Base-by-base conservation (phyloP, 495 filamentous ascomycete species). In the Penicillium pancosmium region DNA sequence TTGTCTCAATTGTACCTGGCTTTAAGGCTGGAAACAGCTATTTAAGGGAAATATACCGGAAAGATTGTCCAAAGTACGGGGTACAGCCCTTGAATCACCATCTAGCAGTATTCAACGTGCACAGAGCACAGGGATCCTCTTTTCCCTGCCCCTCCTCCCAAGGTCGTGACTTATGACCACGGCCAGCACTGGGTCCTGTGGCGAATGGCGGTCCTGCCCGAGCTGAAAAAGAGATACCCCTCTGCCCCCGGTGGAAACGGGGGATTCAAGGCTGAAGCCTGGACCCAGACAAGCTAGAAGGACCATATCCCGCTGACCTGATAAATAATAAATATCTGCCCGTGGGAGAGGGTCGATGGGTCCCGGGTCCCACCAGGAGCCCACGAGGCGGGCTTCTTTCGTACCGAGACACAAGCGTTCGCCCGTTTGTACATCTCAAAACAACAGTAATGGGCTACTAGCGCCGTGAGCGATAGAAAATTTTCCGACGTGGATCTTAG, bases 141-240 rank as follows among this genome's bases (percentile, higher is more conserved):
- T 19, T 36, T 27, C 50, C 27, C n/a, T 43, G 40, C 7, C 40
- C 40, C 40, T 15, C 27, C 27, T 31, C 27, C 27, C 27, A 31
- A 31, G 9, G 41, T 48, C 23, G 23, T 27, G 8, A 46, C 21
- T 60, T 57, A 65, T 55, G 27, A 43, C 59, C 65, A 68, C 60
- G 63, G 51, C 60, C 66, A 57, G 52, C 7, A 44, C 34, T 41
- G 50, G n/a, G 50, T 47, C 61, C 50, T 54, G 66, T 68, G 63
- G 63, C 66, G 44, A 67, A 69, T 69, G 11, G 54, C 56, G 56
- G 57, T 62, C 57, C 52, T 59, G 52, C 46, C 56, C 59, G 59
- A 60, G 64, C 54, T 56, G 57, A 59, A 34, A 62, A 56, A 47
- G 5, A 44, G 5, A 48, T 13, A 10, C 46, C 46, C 46, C 46